Evolutionary conservation across 495 filamentous ascomycete species (phyloP), one percentile per base, ranked within the genome.

Genomic region (Hyaloscypha bicolor): DNA sequence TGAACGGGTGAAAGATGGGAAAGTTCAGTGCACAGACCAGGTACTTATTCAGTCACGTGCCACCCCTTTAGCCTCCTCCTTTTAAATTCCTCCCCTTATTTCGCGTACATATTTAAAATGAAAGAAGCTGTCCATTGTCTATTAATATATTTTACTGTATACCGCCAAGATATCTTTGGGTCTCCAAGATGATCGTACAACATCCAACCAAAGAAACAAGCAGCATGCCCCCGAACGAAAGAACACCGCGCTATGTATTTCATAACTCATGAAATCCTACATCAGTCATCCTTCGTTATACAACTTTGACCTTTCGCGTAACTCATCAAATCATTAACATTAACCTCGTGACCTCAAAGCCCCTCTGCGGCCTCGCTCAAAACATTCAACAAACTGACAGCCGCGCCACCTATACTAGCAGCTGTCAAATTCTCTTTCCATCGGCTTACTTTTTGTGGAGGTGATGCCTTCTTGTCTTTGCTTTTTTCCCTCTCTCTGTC

Each of bases 381-480:
- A 21, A 85, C 81, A 66, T 79, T 80, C 60, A 86, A 56, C 72
- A 86, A 74, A 19, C 79, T 82, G 9, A 77, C 82, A 0, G 83
- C 82, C 3, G 83, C 82, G 2, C 83, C 80, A 21, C 84, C 82
- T 14, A 86, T 78, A 0, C 82, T 79, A 9, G 80, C 82, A 8
- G 80, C 81, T 5, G 78, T 76, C 9, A 80, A 70, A 37, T 78
- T 72, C 12, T 79, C 73, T 66, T 75, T 81, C 72, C 75, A 77
- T 61, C 74, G 58, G 21, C 63, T 65, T 6, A 30, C 16, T 55
- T 37, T 42, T 21, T 14, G 48, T 57, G n/a, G 29, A 37, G 48
- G 21, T 42, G 37, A 30, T 53, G 59, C 6, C 42, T 58, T 32
- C 53, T 42, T 60, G 29, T 55, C 45, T 12, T 33, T 37, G 14